A percentile compares a stretch with the other conserved stretches of the same genome.
These are phyloP conservation scores for Xylariaceae sp. DNA, from an alignment of 2,329 filamentous ascomycete species.

Conservation along the genomic window DNA sequence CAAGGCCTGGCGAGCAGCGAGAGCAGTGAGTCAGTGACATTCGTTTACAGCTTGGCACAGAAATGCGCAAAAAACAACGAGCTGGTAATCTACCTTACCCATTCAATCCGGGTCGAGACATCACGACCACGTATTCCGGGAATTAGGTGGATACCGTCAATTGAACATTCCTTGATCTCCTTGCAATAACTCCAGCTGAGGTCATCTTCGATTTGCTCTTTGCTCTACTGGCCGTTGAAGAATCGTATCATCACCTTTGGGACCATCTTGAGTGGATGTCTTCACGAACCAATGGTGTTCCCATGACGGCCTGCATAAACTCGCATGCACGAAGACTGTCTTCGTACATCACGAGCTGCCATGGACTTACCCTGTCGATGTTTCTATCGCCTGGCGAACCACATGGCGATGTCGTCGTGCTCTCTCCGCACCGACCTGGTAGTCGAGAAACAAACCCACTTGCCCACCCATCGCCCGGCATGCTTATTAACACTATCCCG, in stretches of 20 bases:
- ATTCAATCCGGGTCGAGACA: no score
- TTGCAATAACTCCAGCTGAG: no score
- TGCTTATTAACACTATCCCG: slow-evolving; percentile 14
- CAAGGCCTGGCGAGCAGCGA: no score
- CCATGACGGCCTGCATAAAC: slow-evolving; percentile 23
- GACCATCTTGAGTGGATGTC: slow-evolving; percentile 17
- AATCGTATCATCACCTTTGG: slow-evolving; percentile 9
- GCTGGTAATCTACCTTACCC: no score
- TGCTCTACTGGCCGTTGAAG: background rate
- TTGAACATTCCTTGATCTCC: no score
- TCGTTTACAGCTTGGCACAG: no score
- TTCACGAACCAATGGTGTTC: slow-evolving; percentile 17
- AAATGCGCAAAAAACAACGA: no score
- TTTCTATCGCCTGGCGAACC: slow-evolving; percentile 3
- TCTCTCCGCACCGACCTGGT: background rate
- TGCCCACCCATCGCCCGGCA: slow-evolving; percentile 5
- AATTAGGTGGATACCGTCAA: no score
- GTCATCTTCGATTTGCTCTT: no score
- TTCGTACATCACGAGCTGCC: slow-evolving; percentile 9
- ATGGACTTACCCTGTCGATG: slow-evolving; percentile 18
- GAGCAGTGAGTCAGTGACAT: no score
- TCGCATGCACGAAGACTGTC: slow-evolving; percentile 12
- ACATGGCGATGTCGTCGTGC: slow-evolving; percentile 3
- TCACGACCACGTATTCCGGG: no score
- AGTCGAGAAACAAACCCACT: background rate